phyloP scores from a whole-genome alignment of 2,329 filamentous ascomycete species.

The Metarhizium humberi region DNA sequence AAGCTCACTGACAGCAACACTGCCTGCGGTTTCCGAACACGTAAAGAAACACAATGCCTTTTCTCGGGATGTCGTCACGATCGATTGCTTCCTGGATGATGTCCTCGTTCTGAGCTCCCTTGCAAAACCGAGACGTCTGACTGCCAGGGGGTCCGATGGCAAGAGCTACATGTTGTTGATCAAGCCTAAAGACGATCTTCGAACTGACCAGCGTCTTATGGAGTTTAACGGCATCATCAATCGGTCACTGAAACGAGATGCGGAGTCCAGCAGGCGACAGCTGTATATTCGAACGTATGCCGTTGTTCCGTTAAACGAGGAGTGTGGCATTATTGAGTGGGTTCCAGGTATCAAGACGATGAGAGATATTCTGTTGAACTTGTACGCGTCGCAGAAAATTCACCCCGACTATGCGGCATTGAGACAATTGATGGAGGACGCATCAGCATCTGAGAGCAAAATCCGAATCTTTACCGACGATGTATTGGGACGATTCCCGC shows the following conservation, averaged over 20 bases:
- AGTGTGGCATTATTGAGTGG: slow-evolving; percentile 98
- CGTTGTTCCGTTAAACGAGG: slow-evolving; percentile 92
- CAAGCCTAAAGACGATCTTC: slow-evolving; percentile 95
- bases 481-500: slow-evolving; percentile 59
- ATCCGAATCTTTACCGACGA: slow-evolving; percentile 61
- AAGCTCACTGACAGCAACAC: slow-evolving; percentile 68
- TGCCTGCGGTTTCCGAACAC: slow-evolving; percentile 66
- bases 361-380: slow-evolving; percentile 75
- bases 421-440: slow-evolving; percentile 54
- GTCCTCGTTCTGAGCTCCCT: slow-evolving; percentile 85
- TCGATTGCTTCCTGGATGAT: slow-evolving; percentile 72
- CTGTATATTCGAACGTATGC: slow-evolving; percentile 96
- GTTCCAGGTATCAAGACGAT: slow-evolving; percentile 92
- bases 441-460: slow-evolving; percentile 46
- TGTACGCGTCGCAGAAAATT: slow-evolving; percentile 70
- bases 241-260: slow-evolving; percentile 80
- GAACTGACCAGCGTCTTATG: slow-evolving; percentile 97
- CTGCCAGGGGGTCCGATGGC: slow-evolving; percentile 80
- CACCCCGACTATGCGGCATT: slow-evolving; percentile 61
- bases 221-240: slow-evolving; percentile 99
- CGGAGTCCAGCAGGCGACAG: slow-evolving; percentile 80
- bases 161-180: slow-evolving; percentile 82
- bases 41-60: slow-evolving; percentile 78
- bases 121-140: slow-evolving; percentile 85
- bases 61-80: slow-evolving; percentile 74